phyloP scores from a whole-genome alignment of 441 rosid species.

The Eutrema salsugineum region DNA sequence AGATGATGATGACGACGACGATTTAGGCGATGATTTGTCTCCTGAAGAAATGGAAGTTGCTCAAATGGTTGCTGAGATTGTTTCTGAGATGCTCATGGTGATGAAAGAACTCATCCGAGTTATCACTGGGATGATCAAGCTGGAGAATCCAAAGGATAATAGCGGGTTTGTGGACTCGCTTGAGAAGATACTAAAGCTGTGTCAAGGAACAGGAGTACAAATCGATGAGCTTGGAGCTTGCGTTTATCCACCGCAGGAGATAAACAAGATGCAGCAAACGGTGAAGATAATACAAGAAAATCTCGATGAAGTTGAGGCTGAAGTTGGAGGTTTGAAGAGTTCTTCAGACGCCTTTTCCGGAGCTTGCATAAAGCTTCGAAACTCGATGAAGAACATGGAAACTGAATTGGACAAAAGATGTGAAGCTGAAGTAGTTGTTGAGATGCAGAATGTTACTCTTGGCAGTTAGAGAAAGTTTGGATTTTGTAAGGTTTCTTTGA shows the following conservation, averaged over 20 bases:
- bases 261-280: slow-evolving; percentile 41
- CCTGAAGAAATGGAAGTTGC: slow-evolving; percentile 90
- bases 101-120: slow-evolving; percentile 80
- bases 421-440: slow-evolving; percentile 39
- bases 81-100: slow-evolving; percentile 51
- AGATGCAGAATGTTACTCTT: slow-evolving; percentile 49
- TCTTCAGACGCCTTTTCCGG: slow-evolving; percentile 42
- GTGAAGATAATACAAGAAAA: slow-evolving; percentile 38
- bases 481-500: not conserved
- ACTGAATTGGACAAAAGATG: slow-evolving; percentile 35
- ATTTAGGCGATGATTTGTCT: slow-evolving; percentile 73
- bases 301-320: slow-evolving; percentile 37
- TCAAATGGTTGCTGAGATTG: slow-evolving; percentile 48
- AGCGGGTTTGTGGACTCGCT: slow-evolving; percentile 57
- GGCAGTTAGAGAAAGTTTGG: slow-evolving; percentile 33
- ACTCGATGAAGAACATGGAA: slow-evolving; percentile 43
- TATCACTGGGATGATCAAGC: slow-evolving; percentile 70
- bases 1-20: slow-evolving; percentile 43
- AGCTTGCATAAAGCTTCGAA: slow-evolving; percentile 49
- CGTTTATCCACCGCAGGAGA: slow-evolving; percentile 90
- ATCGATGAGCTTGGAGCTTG: slow-evolving; percentile 87
- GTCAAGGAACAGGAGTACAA: slow-evolving; percentile 61
- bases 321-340: slow-evolving; percentile 43
- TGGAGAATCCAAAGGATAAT: slow-evolving; percentile 52
- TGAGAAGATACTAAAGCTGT: slow-evolving; percentile 67